phyloP scores from a whole-genome alignment of 192 early-diverging fungal genomes.

The Geosiphon pyriformis region DNA sequence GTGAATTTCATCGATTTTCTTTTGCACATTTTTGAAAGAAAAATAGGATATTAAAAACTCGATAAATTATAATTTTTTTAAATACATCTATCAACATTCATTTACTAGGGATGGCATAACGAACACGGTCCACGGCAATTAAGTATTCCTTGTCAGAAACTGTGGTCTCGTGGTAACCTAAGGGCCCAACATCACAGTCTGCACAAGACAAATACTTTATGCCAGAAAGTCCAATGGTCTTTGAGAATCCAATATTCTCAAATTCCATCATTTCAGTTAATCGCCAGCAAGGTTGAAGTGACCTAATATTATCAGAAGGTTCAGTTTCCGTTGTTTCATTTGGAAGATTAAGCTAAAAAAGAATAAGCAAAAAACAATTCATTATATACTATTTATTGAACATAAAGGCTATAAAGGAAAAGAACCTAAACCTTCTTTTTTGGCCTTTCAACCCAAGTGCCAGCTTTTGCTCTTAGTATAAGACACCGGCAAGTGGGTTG shows the following conservation, averaged over 20 bases:
- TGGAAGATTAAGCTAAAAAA: conserved; percentile 2
- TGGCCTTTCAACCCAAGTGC: conserved; percentile 38
- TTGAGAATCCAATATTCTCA: conserved; percentile 73
- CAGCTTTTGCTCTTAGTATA: conserved; percentile 39
- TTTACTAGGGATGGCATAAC: too few species aligned
- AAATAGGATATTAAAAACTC: too few species aligned
- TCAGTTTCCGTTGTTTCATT: neutral
- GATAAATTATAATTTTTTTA: too few species aligned
- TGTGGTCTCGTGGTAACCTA: conserved; percentile 62
- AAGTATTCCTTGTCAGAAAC: conserved; percentile 48
- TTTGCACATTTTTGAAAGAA: too few species aligned
- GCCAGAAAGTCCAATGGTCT: conserved; percentile 41
- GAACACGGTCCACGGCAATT: conserved; percentile 52
- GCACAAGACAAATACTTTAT: conserved; percentile 69
- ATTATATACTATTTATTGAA: neutral
- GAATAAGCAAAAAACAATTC: conserved; percentile 21
- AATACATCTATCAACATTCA: too few species aligned
- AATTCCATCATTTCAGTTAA: conserved; percentile 66
- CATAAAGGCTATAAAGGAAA: neutral
- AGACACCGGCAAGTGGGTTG: conserved; percentile 41
- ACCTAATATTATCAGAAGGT: neutral
- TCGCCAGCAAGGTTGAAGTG: conserved; percentile 48
- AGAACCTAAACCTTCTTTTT: conserved; percentile 31
- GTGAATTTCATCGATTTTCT: too few species aligned
- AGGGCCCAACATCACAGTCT: conserved; percentile 66